Base-by-base conservation (phyloP, 805 yeast genomes). In the Lipomyces sp. region DNA sequence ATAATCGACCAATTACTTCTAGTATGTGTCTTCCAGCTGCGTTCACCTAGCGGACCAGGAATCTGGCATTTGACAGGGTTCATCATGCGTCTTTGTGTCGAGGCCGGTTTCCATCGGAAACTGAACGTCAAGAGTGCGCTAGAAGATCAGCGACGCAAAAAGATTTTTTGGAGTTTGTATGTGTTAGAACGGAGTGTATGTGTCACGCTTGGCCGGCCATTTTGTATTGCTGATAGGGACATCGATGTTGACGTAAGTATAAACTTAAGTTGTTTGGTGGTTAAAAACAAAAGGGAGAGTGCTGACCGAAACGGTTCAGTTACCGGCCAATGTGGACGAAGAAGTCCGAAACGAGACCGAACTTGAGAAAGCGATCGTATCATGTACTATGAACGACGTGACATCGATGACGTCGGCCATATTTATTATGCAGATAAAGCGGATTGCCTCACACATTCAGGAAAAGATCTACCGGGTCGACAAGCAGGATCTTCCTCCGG, bases 61-160 rank as follows among this genome's bases (percentile, higher is more conserved):
- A 67, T 67, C 30, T 67, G 71, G 71, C 71, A 67, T 58, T 56
- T 67, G 45, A 66, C 69, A 10, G 71, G 71, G 2, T 67, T 67
- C 53, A 63, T 59, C 32, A 55, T 66, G 64, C 64, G 71, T 4
- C 61, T 67, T 8, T 67, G 71, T 29, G 60, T 67, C 18, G 71
- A 67, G 33, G 69, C 71, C 13, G 71, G 71, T 13, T 62, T 67
- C 39, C 71, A 67, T 53, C 48, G 71, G 11, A 65, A 63, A 32
- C 45, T 63, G 30, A n/a, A 57, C 24, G 48, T 55, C 32, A 55
- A 48, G 35, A 57, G 66, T 6, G 66, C 63, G n/a, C 54, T 66
- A 18, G 69, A 66, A 48, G 71, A 67, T 55, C 71, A 67, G 39
- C 55, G 66, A 5, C 37, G 57, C 30, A 65, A 66, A 35, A 58